Base-by-base conservation (phyloP, 1,284 basidiomycete genomes). In the Termitomyces sp. region DNA sequence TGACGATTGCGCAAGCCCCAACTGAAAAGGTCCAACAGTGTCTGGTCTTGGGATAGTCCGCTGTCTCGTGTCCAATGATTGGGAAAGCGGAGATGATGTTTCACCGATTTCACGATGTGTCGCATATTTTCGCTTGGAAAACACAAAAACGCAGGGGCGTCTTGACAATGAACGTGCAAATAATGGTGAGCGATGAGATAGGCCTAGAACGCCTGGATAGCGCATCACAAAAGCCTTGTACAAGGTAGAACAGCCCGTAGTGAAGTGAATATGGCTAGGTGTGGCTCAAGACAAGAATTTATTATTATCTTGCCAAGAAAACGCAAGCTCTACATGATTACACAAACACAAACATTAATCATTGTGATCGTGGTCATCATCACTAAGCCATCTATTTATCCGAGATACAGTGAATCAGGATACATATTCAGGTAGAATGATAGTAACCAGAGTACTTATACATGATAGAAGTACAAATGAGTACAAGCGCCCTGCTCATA, bases 1-100 rank as follows among this genome's bases (percentile, higher is more conserved):
- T 6, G 77, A 76, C 8, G 78, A 76, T 47, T 81, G 81, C 12
- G 81, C 80, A 45, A 90, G 76, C 3, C 91, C 91, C 1, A 94
- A 78, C 58, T 85, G 85, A 64, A 95, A 94, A 28, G 92, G 92
- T 0, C 92, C 92, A 17, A 89, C 85, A 24, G 76, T 75, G 56
- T 88, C 86, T 53, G 78, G 73, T 59, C 73, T 73, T 38, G 73
- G 68, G 38, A 73, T 66, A 2, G 67, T 55, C 34, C 70, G 70
- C 56, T 75, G 80, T 64, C 75, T 82, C 57, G 81, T 81, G 67
- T 88, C 82, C 53, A 89, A 75, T n/a, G 86, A 78, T 57, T 83
- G 80, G 15, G 82, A 80, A 47, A 90, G 78, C n/a, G 83, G 66
- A n/a, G 84, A 77, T 15, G 81, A 73, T 57, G 62, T 60, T 28